These are phyloP conservation scores for Trichoderma hamatum DNA, from an alignment of 2,329 filamentous ascomycete species.

Conservation along the genomic window DNA sequence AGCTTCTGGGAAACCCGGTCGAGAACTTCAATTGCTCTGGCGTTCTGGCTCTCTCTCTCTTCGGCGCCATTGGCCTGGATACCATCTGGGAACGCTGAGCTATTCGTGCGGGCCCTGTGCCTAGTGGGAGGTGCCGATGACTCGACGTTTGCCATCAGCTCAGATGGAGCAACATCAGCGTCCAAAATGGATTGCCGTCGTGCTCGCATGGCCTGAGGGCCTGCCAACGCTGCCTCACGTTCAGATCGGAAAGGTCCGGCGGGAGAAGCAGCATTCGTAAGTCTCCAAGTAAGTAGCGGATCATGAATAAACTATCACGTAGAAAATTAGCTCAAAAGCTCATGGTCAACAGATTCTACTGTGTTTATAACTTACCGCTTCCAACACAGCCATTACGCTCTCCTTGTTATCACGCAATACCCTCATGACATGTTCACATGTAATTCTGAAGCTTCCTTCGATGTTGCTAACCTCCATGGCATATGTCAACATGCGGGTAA, in stretches of 20 bases:
- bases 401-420: constrained; percentile 97
- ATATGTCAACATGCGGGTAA: constrained; percentile 98
- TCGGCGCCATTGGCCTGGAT: constrained; percentile 44
- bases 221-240: constrained; percentile 57
- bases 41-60: constrained; percentile 84
- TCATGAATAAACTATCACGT: constrained; percentile 87
- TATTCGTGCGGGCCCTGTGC: constrained; percentile 62
- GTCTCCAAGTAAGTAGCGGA: constrained; percentile 95
- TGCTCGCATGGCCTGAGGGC: constrained; percentile 52
- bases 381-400: constrained; percentile 95
- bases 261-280: constrained; percentile 67
- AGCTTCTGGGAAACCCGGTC: constrained; percentile 93
- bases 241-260: constrained; percentile 68
- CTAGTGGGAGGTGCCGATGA: constrained; percentile 55
- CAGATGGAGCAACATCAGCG: constrained; percentile 60
- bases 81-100: constrained; percentile 48
- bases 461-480: constrained; percentile 99
- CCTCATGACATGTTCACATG: constrained; percentile 97
- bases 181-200: constrained; percentile 73
- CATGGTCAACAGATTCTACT: neutral
- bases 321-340: neutral
- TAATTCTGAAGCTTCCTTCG: constrained; percentile 96
- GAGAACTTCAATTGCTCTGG: constrained; percentile 86
- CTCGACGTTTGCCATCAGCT: constrained; percentile 54
- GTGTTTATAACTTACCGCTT: constrained; percentile 71